Evolutionary conservation across 163 green algal genomes (phyloP).

Genomic region (Chlamydomonas reinhardtii): DNA sequence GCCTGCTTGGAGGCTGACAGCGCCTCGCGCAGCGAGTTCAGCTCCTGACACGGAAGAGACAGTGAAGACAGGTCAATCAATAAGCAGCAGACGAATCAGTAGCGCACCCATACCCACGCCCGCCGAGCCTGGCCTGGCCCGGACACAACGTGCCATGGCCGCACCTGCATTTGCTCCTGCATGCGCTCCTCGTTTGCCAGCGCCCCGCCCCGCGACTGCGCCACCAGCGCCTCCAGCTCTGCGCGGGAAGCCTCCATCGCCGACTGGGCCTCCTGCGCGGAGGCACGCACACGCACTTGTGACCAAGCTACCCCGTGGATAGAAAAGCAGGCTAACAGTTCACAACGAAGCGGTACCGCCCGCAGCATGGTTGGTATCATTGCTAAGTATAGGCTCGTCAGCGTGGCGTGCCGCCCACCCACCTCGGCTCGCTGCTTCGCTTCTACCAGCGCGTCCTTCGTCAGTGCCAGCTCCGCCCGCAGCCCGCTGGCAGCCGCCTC

Average conservation of each 20-base stretch:
- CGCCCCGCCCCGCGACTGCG: not conserved
- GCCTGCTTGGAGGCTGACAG: constrained; percentile 19
- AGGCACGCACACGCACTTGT: not conserved
- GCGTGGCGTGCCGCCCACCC: no score
- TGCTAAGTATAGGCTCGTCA: no score
- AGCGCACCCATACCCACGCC: not conserved
- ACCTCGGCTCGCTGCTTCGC: constrained; percentile 10
- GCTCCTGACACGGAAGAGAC: not conserved
- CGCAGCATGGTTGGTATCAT: no score
- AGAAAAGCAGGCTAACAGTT: no score
- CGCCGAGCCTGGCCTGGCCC: no score
- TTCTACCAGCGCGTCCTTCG: constrained; percentile 29
- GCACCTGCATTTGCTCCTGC: constrained; percentile 21
- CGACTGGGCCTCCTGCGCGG: constrained; percentile 3
- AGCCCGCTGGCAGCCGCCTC: constrained; percentile 2
- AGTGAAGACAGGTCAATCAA: not conserved
- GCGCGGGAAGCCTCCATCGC: not conserved
- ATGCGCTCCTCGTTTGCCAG: constrained; percentile 40
- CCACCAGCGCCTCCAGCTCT: constrained; percentile 24
- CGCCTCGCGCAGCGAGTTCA: constrained; percentile 30
- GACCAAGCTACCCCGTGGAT: no score
- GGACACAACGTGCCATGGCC: not conserved
- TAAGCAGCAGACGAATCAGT: no score
- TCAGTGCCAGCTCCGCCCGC: constrained; percentile 41
- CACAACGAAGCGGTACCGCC: no score